Conservation (phyloP, 192 early-diverging fungal genomes). For the Lobosporangium transversale region DNA sequence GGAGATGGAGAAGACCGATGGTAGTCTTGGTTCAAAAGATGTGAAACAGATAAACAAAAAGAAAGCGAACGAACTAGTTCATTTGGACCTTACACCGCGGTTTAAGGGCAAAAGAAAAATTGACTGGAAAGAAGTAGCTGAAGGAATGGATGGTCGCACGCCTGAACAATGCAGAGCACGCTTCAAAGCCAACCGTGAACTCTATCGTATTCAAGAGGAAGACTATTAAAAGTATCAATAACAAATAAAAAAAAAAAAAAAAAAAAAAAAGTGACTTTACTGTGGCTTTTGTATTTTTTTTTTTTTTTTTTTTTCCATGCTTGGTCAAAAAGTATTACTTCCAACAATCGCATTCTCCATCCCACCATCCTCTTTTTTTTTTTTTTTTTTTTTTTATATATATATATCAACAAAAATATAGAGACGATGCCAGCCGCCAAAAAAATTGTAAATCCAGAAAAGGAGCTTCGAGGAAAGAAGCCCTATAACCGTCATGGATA, state of each 20-base stretch:
- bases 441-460: slow-evolving; percentile 49
- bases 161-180: slow-evolving; percentile 24
- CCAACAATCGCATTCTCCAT: neutral
- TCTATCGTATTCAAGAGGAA: slow-evolving; percentile 28
- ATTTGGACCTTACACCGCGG: slow-evolving; percentile 14
- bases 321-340: neutral
- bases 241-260: neutral
- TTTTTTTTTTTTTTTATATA: neutral
- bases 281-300: slow-evolving; percentile 28
- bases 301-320: slow-evolving; percentile 18
- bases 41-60: neutral
- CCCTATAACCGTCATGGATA: slow-evolving; percentile 32
- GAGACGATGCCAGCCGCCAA: slow-evolving; percentile 46
- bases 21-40: neutral
- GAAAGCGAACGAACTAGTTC: neutral
- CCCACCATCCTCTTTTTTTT: neutral
- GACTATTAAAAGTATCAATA: no score
- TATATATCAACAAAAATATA: no score
- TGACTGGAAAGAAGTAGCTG: slow-evolving; percentile 31
- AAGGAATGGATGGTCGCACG: slow-evolving; percentile 29
- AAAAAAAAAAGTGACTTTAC: neutral
- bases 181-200: slow-evolving; percentile 13
- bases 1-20: neutral
- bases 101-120: slow-evolving; percentile 20
- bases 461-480: slow-evolving; percentile 51